These are phyloP conservation scores for Neurospora intermedia DNA, from an alignment of 495 filamentous ascomycete genomes.

Conservation along the genomic window DNA sequence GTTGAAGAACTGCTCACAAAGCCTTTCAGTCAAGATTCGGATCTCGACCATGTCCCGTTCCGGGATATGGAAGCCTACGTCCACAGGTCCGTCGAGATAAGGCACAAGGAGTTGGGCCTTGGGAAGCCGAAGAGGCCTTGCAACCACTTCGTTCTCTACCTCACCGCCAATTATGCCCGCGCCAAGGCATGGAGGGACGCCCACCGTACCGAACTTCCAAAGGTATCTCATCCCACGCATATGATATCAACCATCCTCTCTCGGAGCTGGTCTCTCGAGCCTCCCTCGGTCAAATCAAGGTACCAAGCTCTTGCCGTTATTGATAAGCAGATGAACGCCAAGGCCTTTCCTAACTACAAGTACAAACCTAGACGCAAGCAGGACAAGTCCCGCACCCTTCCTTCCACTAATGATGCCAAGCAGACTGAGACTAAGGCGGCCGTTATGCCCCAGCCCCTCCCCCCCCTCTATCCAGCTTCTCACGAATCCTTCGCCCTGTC, in stretches of 20 bases:
- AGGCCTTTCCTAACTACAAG: not conserved
- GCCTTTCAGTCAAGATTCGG: not conserved
- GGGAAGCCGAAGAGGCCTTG: not conserved
- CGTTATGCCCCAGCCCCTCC: not conserved
- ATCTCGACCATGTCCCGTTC: not conserved
- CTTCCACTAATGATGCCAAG: not conserved
- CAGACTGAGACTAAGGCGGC: not conserved
- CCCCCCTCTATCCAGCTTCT: not conserved
- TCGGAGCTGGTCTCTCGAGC: not conserved
- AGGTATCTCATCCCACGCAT: not conserved
- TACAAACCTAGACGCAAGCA: not conserved
- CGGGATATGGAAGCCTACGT: not conserved
- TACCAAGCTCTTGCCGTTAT: not conserved
- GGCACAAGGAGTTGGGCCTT: not conserved
- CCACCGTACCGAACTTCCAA: not conserved
- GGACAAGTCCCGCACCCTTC: not conserved
- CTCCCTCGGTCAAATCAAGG: not conserved
- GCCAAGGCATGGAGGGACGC: not conserved
- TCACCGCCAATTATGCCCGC: not conserved
- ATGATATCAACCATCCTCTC: not conserved
- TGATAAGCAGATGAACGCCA: rapidly evolving
- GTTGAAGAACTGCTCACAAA: not conserved
- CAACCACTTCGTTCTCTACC: not conserved
- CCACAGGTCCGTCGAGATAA: not conserved
- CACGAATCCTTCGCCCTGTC: not conserved